These are phyloP conservation scores for Loxodes magnus DNA, from an alignment of 73 alveolate species.

Conservation along the genomic window DNA sequence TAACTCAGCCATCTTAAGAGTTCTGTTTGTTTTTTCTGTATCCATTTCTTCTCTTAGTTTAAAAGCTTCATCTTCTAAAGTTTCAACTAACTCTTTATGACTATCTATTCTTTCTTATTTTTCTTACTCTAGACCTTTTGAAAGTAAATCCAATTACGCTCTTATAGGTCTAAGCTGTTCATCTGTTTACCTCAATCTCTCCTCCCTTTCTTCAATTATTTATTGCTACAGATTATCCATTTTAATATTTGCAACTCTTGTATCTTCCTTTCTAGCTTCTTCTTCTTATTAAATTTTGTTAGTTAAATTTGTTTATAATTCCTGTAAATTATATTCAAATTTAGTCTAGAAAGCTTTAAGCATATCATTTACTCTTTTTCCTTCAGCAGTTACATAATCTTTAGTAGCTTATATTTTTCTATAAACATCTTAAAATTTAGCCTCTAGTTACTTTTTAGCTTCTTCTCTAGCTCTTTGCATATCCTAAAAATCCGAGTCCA, in stretches of 20 bases:
- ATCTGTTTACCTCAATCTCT: slow-evolving; percentile 52
- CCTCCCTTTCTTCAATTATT: slow-evolving; percentile 53
- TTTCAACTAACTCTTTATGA: slow-evolving; percentile 61
- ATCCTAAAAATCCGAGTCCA: slow-evolving; percentile 85
- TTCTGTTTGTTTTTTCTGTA: slow-evolving; percentile 65
- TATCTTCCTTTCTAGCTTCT: slow-evolving; percentile 39
- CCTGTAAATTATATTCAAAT: slow-evolving; percentile 56
- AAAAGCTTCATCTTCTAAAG: slow-evolving; percentile 67
- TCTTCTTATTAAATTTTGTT: slow-evolving; percentile 48
- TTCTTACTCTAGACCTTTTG: slow-evolving; percentile 48
- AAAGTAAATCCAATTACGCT: slow-evolving; percentile 29
- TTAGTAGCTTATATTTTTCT: slow-evolving; percentile 75
- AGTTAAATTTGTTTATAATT: slow-evolving; percentile 56
- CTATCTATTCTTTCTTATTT: slow-evolving; percentile 61
- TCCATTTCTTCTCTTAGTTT: slow-evolving; percentile 52
- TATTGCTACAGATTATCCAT: slow-evolving; percentile 41
- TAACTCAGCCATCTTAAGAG: slow-evolving; percentile 37
- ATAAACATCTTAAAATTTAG: slow-evolving; percentile 85
- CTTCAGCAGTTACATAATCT: slow-evolving; percentile 86
- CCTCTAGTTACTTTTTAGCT: slow-evolving; percentile 87
- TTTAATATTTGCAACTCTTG: slow-evolving; percentile 48
- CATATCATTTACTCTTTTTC: slow-evolving; percentile 84
- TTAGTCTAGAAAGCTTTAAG: slow-evolving; percentile 86
- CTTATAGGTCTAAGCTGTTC: slow-evolving; percentile 32
- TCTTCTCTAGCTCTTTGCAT: slow-evolving; percentile 89